Base-by-base conservation (phyloP, 139 green algal genomes). In the Chlorella sp. region DNA sequence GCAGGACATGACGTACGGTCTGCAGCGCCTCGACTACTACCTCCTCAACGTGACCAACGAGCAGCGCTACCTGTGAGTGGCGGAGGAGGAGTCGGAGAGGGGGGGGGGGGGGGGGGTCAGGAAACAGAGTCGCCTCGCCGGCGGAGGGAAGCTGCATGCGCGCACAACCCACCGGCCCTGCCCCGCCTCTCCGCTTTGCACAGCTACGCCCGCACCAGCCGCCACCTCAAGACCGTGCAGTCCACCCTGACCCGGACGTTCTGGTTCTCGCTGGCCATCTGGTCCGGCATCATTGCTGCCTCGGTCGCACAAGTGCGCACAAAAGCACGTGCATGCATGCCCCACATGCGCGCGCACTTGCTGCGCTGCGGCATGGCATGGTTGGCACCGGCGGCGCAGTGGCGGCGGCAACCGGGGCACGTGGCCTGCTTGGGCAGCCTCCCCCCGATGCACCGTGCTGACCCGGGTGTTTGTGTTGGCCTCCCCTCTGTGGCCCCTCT, bases 31-130 rank as follows among this genome's bases (percentile, higher is more conserved):
- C 55, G 81, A 86, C 72, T 38, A 78, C 41, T 81, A 85, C 61
- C 50, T 86, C 5, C 53, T 62, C n/a, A 85, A 85, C 59, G 75
- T 85, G 41, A 82, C 77, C 33, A 60, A 82, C 27, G 77, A 85
- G 66, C 81, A 81, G 79, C 51, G 73, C 27, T 79, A 53, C 29
- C 19, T 77, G 66, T 50, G 61, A 17, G 25, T 45, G 21, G 38
- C 7, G 31, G 12, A 5, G 11, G 19, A 56, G n/a, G n/a, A n/a
- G n/a, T n/a, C n/a, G n/a, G n/a, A n/a, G n/a, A n/a, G n/a, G n/a
- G n/a, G n/a, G n/a, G n/a, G n/a, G n/a, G n/a, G n/a, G n/a, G n/a
- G n/a, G n/a, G n/a, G n/a, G n/a, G n/a, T n/a, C n/a, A n/a, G n/a
- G n/a, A n/a, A n/a, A n/a, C n/a, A n/a, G n/a, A n/a, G n/a, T n/a